These are phyloP conservation scores for Albatrellus sp. DNA, from an alignment of 1,284 basidiomycete genomes.

Conservation along the genomic window DNA sequence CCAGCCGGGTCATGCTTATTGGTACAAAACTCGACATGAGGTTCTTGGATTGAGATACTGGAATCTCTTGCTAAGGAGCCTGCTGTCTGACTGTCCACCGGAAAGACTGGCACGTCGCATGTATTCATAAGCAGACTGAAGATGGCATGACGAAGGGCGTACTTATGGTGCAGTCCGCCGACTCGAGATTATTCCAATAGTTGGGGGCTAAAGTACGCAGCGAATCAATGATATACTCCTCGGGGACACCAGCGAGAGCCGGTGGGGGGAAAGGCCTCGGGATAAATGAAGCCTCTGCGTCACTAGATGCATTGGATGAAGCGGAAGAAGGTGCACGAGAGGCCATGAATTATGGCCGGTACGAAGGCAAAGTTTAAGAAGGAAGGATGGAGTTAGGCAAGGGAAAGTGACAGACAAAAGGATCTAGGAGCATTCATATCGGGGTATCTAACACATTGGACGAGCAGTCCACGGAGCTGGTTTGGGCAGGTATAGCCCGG, in stretches of 20 bases:
- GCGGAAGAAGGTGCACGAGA: background rate
- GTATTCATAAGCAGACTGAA: slow-evolving; percentile 22
- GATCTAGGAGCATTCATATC: too few species aligned
- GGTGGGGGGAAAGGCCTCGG: slow-evolving; percentile 51
- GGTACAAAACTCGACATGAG: slow-evolving; percentile 2
- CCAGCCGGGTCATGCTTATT: slow-evolving; percentile 13
- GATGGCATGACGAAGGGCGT: slow-evolving; percentile 16
- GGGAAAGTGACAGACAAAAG: too few species aligned
- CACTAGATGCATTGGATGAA: background rate
- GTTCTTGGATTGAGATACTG: slow-evolving; percentile 1
- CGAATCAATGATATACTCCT: slow-evolving; percentile 58
- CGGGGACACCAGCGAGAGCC: slow-evolving; percentile 46
- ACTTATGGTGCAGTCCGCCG: slow-evolving; percentile 66
- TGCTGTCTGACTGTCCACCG: slow-evolving; percentile 14
- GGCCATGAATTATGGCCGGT: background rate
- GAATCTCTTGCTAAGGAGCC: slow-evolving; percentile 8
- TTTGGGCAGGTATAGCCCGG: too few species aligned
- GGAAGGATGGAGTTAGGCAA: too few species aligned
- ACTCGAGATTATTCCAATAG: slow-evolving; percentile 62
- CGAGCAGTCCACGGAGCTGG: too few species aligned
- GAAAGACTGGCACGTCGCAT: too few species aligned
- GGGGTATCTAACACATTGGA: too few species aligned
- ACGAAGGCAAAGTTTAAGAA: background rate
- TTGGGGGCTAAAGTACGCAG: slow-evolving; percentile 50
- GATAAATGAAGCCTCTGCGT: slow-evolving; percentile 19